These are phyloP conservation scores for Tetrapisispora pingtungensis DNA, from an alignment of 805 yeast species.

Conservation along the genomic window DNA sequence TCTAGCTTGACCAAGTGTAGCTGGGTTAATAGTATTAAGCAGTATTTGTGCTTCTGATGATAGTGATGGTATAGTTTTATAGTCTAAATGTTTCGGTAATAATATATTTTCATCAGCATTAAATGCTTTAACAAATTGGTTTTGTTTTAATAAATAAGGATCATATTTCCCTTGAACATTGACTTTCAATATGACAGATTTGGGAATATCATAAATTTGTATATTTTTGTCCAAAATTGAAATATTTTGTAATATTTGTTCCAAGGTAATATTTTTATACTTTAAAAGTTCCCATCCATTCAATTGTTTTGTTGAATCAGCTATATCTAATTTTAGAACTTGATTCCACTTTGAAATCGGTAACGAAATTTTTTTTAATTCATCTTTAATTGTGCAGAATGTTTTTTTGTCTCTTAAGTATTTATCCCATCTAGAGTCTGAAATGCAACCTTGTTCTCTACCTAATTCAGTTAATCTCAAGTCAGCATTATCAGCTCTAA, in stretches of 20 bases:
- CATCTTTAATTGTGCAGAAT: slow-evolving; percentile 36
- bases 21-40: slow-evolving; percentile 68
- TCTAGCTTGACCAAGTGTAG: slow-evolving; percentile 90
- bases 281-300: slow-evolving; percentile 66
- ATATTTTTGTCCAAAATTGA: slow-evolving; percentile 30
- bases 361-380: slow-evolving; percentile 36
- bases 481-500: slow-evolving; percentile 93
- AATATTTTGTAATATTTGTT: slow-evolving; percentile 21
- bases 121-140: slow-evolving; percentile 61
- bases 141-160: slow-evolving; percentile 69
- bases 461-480: slow-evolving; percentile 68
- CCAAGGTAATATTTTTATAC: slow-evolving; percentile 36
- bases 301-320: slow-evolving; percentile 43
- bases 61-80: slow-evolving; percentile 48
- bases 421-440: slow-evolving; percentile 44
- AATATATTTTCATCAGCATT: slow-evolving; percentile 69
- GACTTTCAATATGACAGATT: slow-evolving; percentile 47
- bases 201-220: slow-evolving; percentile 20
- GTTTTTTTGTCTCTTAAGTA: slow-evolving; percentile 35
- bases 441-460: slow-evolving; percentile 52
- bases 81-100: slow-evolving; percentile 62
- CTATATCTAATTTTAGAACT: slow-evolving; percentile 36
- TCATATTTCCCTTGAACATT: slow-evolving; percentile 75
- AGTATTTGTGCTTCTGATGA: slow-evolving; percentile 65
- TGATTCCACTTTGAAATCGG: slow-evolving; percentile 60